phyloP scores from a whole-genome alignment of 352 stramenopile species.

The Phytophthora meadii region DNA sequence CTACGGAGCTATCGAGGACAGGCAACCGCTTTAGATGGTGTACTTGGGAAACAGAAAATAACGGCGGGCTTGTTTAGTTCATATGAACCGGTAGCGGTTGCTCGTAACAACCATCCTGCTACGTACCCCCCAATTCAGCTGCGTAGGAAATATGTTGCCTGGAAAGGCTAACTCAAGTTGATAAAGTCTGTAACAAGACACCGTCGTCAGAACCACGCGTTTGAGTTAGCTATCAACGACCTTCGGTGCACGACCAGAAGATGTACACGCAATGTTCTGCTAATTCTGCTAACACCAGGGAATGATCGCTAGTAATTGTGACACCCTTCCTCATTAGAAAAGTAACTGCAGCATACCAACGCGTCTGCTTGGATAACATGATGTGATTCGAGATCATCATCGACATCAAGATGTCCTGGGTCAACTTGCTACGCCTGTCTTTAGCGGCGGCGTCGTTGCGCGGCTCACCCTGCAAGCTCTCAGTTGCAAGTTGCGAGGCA shows the following conservation, averaged over 20 bases:
- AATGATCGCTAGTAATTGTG: conserved; percentile 21
- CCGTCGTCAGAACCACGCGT: background rate
- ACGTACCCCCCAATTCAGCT: background rate
- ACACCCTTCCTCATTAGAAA: background rate
- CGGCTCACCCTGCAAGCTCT: conserved; percentile 18
- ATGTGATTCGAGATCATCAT: conserved; percentile 1
- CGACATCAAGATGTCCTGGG: conserved; percentile 3
- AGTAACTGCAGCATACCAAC: background rate
- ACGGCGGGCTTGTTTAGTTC: background rate
- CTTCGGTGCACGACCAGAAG: conserved; percentile 5
- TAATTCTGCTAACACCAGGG: conserved; percentile 2
- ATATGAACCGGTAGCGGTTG: background rate
- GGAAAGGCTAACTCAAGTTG: background rate
- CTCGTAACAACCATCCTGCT: background rate
- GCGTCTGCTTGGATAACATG: conserved; percentile 2
- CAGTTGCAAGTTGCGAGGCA: conserved; percentile 1
- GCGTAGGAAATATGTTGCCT: background rate
- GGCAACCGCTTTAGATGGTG: background rate
- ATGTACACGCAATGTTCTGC: conserved; percentile 6
- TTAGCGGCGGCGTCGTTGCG: conserved; percentile 3
- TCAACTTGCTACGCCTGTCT: conserved; percentile 7
- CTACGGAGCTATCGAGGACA: conserved; percentile 9
- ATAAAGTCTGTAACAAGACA: background rate
- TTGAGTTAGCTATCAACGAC: background rate
- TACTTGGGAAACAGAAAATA: conserved; percentile 18